Base-by-base conservation (phyloP, 1,284 basidiomycete genomes). In the Veloboletus limbatus region DNA sequence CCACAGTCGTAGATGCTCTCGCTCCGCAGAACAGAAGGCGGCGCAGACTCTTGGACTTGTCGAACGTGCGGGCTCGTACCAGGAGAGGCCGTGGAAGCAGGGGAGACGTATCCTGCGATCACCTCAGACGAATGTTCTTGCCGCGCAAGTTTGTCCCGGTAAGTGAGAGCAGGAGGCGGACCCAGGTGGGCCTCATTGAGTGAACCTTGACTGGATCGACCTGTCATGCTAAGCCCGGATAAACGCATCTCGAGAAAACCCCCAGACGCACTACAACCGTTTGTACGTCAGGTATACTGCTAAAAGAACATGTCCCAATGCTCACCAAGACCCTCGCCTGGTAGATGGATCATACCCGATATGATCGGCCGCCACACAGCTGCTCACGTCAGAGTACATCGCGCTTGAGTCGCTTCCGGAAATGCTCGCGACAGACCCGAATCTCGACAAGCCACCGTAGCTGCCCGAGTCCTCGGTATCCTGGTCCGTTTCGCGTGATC, bases 381-480 rank as follows among this genome's bases (percentile, higher is more conserved):
- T 71, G 40, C 73, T 69, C 40, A 74, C 69, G 14, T 81, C 79
- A 6, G 76, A 73, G 53, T 71, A 79, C 58, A 75, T 75, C 14
- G 72, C 70, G 53, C 78, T 81, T 0, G 79, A 78, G 38, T 82
- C 79, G 56, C 77, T 80, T 28, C 75, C 78, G 9, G 74, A 74
- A 33, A 79, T 63, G 10, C 79, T 81, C 8, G 75, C 75, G 48
- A 83, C 74, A 2, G 80, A 82, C 4, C 78, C 75, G 54, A 81
- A 82, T 49, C 82, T 67, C 26, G 78, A 78, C 34, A 73, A 65
- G 6, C 63, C 66, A 33, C 69, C 70, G 52, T 75, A 79, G 10
- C 74, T 71, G 16, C 69, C 65, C 13, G 75, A 73, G 33, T 71
- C 70, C 49, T 78, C 77, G 40, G 59, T 59, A 16, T 80, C 77